Conservation (phyloP, 306 rosid species). For the Gillenia trifoliata region DNA sequence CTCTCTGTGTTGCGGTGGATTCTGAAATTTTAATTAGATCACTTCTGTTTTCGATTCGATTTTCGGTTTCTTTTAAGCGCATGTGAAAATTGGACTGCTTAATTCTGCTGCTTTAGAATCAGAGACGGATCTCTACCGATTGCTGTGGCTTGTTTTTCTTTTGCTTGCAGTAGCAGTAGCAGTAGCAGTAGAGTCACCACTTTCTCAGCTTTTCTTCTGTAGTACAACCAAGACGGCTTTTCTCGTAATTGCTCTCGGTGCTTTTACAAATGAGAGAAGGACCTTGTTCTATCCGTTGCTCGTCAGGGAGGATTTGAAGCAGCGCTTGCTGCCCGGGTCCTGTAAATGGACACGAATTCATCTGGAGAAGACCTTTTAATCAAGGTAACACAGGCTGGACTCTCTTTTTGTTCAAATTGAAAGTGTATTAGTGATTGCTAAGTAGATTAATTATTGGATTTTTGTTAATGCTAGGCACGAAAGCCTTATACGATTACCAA, state of each 20-base stretch:
- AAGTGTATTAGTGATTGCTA: background rate
- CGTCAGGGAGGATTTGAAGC: constrained; percentile 85
- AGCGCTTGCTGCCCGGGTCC: constrained; percentile 50
- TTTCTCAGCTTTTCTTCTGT: constrained; percentile 34
- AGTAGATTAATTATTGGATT: constrained; percentile 19
- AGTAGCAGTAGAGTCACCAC: background rate
- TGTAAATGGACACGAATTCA: constrained; percentile 63
- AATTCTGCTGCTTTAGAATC: constrained; percentile 29
- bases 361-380: constrained; percentile 73
- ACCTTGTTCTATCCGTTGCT: constrained; percentile 46
- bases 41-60: constrained; percentile 1
- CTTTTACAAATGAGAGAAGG: constrained; percentile 43
- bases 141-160: constrained; percentile 57
- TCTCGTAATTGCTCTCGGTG: constrained; percentile 27
- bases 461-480: constrained; percentile 55
- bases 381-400: constrained; percentile 48
- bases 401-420: constrained; percentile 4
- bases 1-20: constrained; percentile 45
- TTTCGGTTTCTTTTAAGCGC: background rate
- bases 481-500: constrained; percentile 95
- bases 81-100: constrained; percentile 40
- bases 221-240: constrained; percentile 48
- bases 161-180: constrained; percentile 96
- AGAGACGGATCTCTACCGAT: constrained; percentile 87
- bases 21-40: constrained; percentile 30